Evolutionary conservation across 139 green algal genomes (phyloP), one percentile per base, ranked within the genome.

Genomic region (Klebsormidium nitens): DNA sequence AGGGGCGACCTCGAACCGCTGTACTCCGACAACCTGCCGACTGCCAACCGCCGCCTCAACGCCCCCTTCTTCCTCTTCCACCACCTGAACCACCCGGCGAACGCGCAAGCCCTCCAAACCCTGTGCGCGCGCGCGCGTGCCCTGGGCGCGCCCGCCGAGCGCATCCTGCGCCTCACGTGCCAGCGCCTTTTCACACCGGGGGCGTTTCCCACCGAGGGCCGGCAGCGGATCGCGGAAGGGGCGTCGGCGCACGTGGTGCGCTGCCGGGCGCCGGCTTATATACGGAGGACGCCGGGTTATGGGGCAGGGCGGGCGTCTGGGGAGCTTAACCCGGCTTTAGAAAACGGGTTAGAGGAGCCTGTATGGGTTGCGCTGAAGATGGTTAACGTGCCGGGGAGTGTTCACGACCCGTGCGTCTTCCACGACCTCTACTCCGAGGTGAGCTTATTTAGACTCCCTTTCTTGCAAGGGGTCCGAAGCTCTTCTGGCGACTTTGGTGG

Each of bases 341-440:
- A n/a, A n/a, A n/a, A n/a, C n/a, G n/a, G n/a, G n/a, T n/a, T n/a
- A n/a, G n/a, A n/a, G n/a, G n/a, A n/a, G n/a, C n/a, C n/a, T n/a
- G n/a, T n/a, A 4, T 1, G 50, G 34, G 31, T 58, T 17, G 36
- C 36, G 6, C 38, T 75, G 3, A 66, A 91, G 70, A 64, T 84
- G 17, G 65, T 90, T 3, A 85, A 90, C 72, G 66, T 88, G 36
- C 86, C 87, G 0, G 5, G 31, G 0, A 70, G 75, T 35, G 40
- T 76, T 0, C 77, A 84, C 38, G 87, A 92, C 59, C 67, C 42
- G 37, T 58, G 55, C 52, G 85, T 76, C 42, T 57, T 71, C 1
- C 74, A 91, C 63, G 88, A 93, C 60, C 63, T 89, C 29, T 88
- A 84, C 56, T 81, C 59, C 0, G 89, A 95, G 81, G 75, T 93